Evolutionary conservation across 2,329 filamentous ascomycete genomes (phyloP), one percentile per base, ranked within the genome.

Genomic region (Phaeoacremonium minimum): DNA sequence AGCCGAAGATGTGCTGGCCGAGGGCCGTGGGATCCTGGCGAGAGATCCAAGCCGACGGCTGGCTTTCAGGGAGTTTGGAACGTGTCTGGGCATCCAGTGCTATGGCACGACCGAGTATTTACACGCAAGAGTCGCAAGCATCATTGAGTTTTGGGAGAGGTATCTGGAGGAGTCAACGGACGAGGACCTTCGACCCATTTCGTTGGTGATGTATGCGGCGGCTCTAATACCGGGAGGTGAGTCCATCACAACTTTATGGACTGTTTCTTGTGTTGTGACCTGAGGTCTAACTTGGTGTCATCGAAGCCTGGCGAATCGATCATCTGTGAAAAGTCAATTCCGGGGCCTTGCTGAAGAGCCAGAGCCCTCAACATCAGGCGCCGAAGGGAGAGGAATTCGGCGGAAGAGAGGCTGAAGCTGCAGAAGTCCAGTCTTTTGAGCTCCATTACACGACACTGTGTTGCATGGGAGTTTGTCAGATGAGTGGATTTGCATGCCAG

Each of bases 1-100:
- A 29, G 55, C 55, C 4, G 33, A 45, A 12, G 35, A 40, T 11
- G 38, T 51, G 3, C 39, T 64, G 22, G 9, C 9, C 9, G 22
- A 26, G 22, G 22, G 22, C 22, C 42, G 43, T 4, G 35, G 45
- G 1, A 32, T 53, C 14, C 46, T 56, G 42, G 39, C 40, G n/a
- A 46, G 53, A 9, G 41, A 40, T 1, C 38, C 49, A 8, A 41
- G 45, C 6, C 44, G 42, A 8, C 58, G 69, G 30, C 53, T 75
- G 14, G 71, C 72, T 1, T 78, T 76, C 40, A 63, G 73, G 18
- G 74, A 78, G 45, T 73, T 77, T 45, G 73, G 74, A 1, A 66
- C 71, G 1, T 69, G 63, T 33, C 37, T 78, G 22, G 74, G 74
- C 1, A 55, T 73, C 13, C 49, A 57, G 29, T 69, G 64, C 34